Percentiles rank a stretch among this genome's conserved stretches.
Conservation (phyloP, 495 filamentous ascomycete species). For the Lindgomyces ingoldianus region DNA sequence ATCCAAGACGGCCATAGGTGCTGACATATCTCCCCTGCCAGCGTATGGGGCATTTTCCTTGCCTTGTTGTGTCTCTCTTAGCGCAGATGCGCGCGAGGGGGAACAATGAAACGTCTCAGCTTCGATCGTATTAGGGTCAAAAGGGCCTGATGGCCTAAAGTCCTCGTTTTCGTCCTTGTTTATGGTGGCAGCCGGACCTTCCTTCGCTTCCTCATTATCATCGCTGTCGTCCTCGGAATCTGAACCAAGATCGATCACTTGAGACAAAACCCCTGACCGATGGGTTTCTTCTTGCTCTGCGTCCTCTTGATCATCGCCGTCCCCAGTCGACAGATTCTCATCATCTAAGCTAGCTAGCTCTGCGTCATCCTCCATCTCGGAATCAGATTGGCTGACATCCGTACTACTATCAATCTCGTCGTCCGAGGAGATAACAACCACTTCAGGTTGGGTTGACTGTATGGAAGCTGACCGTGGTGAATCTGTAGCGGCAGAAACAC, state of each 20-base stretch:
- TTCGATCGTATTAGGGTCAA: too few species aligned
- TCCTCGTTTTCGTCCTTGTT: background rate
- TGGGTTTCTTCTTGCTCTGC: background rate
- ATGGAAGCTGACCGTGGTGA: background rate
- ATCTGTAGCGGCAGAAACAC: background rate
- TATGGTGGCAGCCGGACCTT: background rate
- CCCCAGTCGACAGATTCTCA: background rate
- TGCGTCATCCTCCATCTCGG: background rate
- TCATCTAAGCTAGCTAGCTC: too few species aligned
- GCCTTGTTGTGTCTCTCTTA: too few species aligned
- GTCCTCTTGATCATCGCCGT: background rate
- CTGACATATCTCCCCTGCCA: too few species aligned
- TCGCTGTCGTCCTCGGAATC: constrained; percentile 24
- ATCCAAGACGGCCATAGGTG: too few species aligned
- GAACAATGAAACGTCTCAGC: too few species aligned
- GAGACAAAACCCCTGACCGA: background rate
- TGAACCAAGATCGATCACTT: constrained; percentile 37
- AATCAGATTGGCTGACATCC: background rate
- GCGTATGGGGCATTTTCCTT: too few species aligned
- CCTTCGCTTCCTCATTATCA: background rate
- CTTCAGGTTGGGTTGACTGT: background rate
- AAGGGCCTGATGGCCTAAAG: background rate
- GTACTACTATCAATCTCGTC: constrained; percentile 10
- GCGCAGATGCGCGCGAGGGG: too few species aligned
- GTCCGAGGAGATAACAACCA: constrained; percentile 27